phyloP scores from a whole-genome alignment of 1,284 basidiomycete genomes.

The Athelia sp. region DNA sequence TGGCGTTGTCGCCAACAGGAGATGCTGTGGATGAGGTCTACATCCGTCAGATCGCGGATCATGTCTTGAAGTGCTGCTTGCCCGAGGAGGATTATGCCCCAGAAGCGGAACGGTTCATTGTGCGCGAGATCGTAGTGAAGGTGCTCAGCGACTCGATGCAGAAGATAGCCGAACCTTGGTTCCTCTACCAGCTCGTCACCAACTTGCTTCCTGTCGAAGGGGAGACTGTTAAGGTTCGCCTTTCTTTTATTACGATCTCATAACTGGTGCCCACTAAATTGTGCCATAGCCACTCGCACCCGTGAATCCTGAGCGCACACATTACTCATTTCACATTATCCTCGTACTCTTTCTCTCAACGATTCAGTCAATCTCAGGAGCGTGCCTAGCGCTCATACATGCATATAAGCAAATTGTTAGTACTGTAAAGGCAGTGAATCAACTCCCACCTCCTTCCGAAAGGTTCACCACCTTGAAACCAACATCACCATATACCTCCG shows the following conservation, averaged over 20 bases:
- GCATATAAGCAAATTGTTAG: constrained; percentile 59
- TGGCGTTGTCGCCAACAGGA: constrained; percentile 64
- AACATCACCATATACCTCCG: constrained; percentile 6
- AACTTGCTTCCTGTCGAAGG: constrained; percentile 45
- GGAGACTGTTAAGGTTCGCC: constrained; percentile 22
- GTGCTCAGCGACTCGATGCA: constrained; percentile 62
- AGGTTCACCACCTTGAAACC: constrained; percentile 7
- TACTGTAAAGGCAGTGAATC: constrained; percentile 64
- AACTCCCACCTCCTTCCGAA: constrained; percentile 26
- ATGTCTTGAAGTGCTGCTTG: constrained; percentile 60
- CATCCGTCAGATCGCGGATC: constrained; percentile 69
- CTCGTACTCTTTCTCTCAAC: constrained; percentile 66
- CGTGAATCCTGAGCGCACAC: constrained; percentile 17
- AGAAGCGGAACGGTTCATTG: constrained; percentile 67
- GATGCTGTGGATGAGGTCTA: constrained; percentile 64
- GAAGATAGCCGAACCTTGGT: constrained; percentile 76
- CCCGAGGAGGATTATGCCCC: constrained; percentile 66
- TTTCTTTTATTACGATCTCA: constrained; percentile 19
- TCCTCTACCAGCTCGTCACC: constrained; percentile 63
- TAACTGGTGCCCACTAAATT: constrained; percentile 8
- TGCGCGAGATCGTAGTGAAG: constrained; percentile 73
- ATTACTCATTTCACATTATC: constrained; percentile 53
- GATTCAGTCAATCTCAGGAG: constrained; percentile 65
- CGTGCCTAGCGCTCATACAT: constrained; percentile 60
- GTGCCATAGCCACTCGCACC: constrained; percentile 16